phyloP scores from a whole-genome alignment of 345 rosid species.

The Psidium guajava region DNA sequence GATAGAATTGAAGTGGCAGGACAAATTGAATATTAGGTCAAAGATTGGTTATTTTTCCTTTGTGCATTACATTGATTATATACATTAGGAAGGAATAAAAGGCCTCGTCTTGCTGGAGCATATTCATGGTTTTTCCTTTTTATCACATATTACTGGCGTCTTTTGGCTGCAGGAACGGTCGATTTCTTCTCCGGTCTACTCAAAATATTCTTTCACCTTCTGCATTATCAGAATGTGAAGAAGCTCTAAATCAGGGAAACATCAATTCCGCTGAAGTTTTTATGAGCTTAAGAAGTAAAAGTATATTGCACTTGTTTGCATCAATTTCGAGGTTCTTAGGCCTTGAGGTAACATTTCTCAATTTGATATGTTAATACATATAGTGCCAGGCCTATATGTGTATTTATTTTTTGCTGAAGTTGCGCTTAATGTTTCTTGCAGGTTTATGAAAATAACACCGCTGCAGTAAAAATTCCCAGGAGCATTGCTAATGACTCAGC shows the following conservation, averaged over 20 bases:
- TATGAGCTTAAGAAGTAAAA: constrained; percentile 74
- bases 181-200: constrained; percentile 68
- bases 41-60: neutral
- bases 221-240: constrained; percentile 66
- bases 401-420: neutral
- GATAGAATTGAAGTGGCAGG: neutral
- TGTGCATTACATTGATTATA: neutral
- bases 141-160: neutral
- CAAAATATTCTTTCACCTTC: constrained; percentile 51
- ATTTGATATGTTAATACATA: neutral
- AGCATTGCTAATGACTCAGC: constrained; percentile 42
- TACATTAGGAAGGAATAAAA: neutral
- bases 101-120: neutral
- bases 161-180: constrained; percentile 66
- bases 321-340: constrained; percentile 88
- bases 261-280: constrained; percentile 73
- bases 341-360: constrained; percentile 52
- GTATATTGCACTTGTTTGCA: constrained; percentile 78
- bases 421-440: constrained; percentile 22
- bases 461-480: constrained; percentile 64
- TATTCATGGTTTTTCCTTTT: neutral
- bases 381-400: neutral
- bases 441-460: constrained; percentile 78
- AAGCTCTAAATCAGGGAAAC: constrained; percentile 85
- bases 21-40: neutral